phyloP scores from a whole-genome alignment of 495 filamentous ascomycete species.

The Evansstolkia leycettana region DNA sequence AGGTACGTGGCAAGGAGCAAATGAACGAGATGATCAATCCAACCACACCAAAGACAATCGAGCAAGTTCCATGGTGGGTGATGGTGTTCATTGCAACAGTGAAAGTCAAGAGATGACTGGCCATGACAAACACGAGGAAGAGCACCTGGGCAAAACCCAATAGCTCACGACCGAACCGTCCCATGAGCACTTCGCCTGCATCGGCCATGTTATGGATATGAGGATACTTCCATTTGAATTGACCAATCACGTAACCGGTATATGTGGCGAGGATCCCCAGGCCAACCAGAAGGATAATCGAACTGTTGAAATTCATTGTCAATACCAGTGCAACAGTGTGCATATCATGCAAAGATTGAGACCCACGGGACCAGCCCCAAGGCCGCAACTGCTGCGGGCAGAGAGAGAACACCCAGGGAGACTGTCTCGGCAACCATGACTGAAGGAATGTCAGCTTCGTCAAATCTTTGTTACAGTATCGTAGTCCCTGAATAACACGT shows the following conservation, averaged over 20 bases:
- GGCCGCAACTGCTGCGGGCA: conserved; percentile 51
- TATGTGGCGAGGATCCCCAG: conserved; percentile 62
- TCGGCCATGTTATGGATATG: conserved; percentile 65
- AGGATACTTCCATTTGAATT: conserved; percentile 63
- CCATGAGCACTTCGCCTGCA: conserved; percentile 53
- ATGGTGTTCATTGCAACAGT: conserved; percentile 62
- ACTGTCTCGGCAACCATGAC: conserved; percentile 65
- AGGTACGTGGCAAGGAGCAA: conserved; percentile 53
- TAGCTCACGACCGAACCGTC: conserved; percentile 50
- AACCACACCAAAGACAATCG: conserved; percentile 55
- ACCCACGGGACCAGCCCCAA: conserved; percentile 47
- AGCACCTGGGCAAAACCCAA: conserved; percentile 49
- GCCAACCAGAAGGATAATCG: conserved; percentile 50
- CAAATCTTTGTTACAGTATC: not conserved
- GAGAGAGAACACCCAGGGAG: conserved; percentile 54
- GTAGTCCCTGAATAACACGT: conserved; percentile 3
- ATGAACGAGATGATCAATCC: conserved; percentile 54
- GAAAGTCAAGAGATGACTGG: conserved; percentile 66
- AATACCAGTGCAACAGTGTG: no score
- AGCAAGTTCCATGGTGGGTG: conserved; percentile 53
- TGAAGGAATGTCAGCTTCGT: conserved; percentile 2
- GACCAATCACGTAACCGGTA: conserved; percentile 65
- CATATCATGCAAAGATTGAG: conserved; percentile 1
- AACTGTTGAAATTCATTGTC: conserved; percentile 21
- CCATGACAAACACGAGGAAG: conserved; percentile 67